These are phyloP conservation scores for Lactuca sativa DNA, from an alignment of 129 eudicot genomes.

Conservation along the genomic window DNA sequence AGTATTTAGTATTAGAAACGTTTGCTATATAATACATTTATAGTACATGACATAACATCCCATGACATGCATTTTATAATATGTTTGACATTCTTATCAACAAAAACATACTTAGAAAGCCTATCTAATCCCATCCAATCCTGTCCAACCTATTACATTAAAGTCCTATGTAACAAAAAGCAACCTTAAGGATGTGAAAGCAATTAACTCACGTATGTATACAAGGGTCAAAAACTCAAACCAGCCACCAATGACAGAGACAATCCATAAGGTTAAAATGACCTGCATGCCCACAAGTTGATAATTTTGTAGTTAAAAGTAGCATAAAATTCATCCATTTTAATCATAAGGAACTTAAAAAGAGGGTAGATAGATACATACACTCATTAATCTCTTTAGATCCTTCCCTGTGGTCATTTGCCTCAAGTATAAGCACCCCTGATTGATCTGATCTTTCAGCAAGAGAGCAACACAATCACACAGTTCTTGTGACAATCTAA, in stretches of 20 bases:
- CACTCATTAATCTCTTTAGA: conserved; percentile 59
- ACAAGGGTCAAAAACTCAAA: conserved; percentile 73
- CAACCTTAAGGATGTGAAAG: neutral
- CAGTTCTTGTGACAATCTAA: conserved; percentile 54
- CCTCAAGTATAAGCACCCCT: conserved; percentile 36
- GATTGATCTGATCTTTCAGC: conserved; percentile 46
- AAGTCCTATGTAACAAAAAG: too few relatives aligned
- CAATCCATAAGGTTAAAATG: conserved; percentile 58
- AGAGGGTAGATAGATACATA: conserved; percentile 28
- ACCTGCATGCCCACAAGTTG: conserved; percentile 44
- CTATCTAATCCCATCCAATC: too few relatives aligned
- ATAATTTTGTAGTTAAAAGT: conserved; percentile 16
- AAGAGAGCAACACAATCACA: conserved; percentile 47
- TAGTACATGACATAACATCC: too few relatives aligned
- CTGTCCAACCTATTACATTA: too few relatives aligned
- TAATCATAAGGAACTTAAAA: neutral
- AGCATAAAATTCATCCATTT: neutral
- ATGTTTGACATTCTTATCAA: too few relatives aligned
- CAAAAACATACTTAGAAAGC: too few relatives aligned
- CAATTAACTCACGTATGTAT: conserved; percentile 59
- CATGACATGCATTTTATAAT: too few relatives aligned
- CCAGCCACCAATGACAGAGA: conserved; percentile 72
- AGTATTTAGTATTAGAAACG: neutral
- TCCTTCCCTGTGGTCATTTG: conserved; percentile 71
- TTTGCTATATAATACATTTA: too few relatives aligned